Evolutionary conservation across 2,329 filamentous ascomycete genomes (phyloP).

Genomic region (Nemania sp.): DNA sequence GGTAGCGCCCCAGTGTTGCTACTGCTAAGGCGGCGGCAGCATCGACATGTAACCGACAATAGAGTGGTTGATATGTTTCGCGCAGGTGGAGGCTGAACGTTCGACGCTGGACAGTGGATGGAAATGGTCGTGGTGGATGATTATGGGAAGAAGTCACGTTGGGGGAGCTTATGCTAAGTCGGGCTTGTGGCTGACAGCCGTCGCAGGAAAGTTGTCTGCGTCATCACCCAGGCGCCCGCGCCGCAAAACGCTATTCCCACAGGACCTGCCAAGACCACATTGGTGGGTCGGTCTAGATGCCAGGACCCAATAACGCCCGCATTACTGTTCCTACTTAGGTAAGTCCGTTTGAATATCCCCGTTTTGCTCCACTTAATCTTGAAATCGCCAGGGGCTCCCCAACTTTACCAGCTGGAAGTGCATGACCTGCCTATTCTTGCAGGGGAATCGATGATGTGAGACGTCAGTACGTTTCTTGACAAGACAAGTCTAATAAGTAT

Average conservation of each 20-base stretch:
- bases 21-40: slow-evolving; percentile 21
- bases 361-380: too few relatives aligned
- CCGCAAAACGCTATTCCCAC: not conserved
- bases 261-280: slow-evolving; percentile 9
- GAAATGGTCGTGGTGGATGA: slow-evolving; percentile 1
- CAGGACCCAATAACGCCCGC: too few relatives aligned
- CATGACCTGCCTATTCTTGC: too few relatives aligned
- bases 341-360: too few relatives aligned
- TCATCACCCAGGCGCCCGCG: slow-evolving; percentile 11
- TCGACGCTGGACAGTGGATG: not conserved
- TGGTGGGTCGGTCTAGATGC: not conserved
- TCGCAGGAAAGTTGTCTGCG: slow-evolving; percentile 5
- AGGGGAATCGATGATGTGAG: too few relatives aligned
- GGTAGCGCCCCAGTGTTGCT: slow-evolving; percentile 30
- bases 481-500: too few relatives aligned
- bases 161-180: slow-evolving; percentile 11
- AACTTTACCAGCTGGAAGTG: too few relatives aligned
- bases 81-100: not conserved
- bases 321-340: too few relatives aligned
- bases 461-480: too few relatives aligned
- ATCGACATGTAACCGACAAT: slow-evolving; percentile 22
- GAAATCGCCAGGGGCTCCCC: too few relatives aligned
- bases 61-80: slow-evolving; percentile 9
- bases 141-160: not conserved
- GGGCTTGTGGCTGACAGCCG: slow-evolving; percentile 1